A percentile compares a stretch with the other conserved stretches of the same genome.
These are phyloP conservation scores for Quercus phellos DNA, from an alignment of 331 rosid genomes.

Conservation along the genomic window DNA sequence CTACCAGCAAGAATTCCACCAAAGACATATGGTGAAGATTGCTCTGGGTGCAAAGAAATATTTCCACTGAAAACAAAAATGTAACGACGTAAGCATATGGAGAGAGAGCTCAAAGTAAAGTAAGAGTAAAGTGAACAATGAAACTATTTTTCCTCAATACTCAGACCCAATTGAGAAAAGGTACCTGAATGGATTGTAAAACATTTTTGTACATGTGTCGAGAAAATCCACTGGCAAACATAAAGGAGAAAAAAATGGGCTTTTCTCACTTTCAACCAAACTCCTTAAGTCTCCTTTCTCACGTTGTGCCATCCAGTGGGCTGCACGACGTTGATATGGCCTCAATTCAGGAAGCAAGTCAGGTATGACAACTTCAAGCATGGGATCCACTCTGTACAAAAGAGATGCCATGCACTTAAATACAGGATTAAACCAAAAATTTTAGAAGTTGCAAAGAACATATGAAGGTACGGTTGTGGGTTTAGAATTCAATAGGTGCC, in stretches of 20 bases:
- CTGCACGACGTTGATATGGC: slow-evolving; percentile 93
- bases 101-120: slow-evolving; percentile 12
- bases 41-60: slow-evolving; percentile 61
- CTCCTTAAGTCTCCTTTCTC: slow-evolving; percentile 54
- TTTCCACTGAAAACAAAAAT: slow-evolving; percentile 66
- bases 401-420: slow-evolving; percentile 20
- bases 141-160: background rate
- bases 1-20: slow-evolving; percentile 99
- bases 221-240: slow-evolving; percentile 75
- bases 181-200: slow-evolving; percentile 92
- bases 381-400: slow-evolving; percentile 59
- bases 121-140: background rate
- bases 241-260: slow-evolving; percentile 57
- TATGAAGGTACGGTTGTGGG: background rate
- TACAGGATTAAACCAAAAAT: slow-evolving; percentile 9
- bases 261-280: slow-evolving; percentile 39
- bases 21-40: slow-evolving; percentile 45
- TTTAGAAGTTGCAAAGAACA: background rate
- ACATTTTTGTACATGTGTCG: slow-evolving; percentile 53
- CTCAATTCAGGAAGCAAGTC: slow-evolving; percentile 82
- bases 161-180: slow-evolving; percentile 12
- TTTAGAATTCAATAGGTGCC: no score
- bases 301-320: slow-evolving; percentile 88
- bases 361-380: slow-evolving; percentile 69
- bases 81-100: slow-evolving; percentile 28